Evolutionary conservation across 345 rosid species (phyloP), one percentile per base, ranked within the genome.

Genomic region (Dipteronia sinensis): DNA sequence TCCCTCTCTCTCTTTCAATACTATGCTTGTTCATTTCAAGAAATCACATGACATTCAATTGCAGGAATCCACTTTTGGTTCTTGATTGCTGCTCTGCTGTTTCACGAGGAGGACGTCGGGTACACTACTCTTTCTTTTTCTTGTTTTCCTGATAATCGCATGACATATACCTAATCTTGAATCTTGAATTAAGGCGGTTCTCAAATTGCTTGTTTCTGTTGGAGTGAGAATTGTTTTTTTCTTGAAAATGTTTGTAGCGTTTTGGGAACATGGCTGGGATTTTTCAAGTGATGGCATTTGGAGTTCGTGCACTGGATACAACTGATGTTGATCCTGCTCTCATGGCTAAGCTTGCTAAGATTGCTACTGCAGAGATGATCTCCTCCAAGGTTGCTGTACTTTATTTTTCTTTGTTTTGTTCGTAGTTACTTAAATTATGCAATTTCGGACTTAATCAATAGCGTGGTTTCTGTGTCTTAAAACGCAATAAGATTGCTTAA

Each of bases 221-320:
- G 49, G 10, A 46, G 10, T 46, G 12, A 9, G 49, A 46, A 42
- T 44, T 44, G 71, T 23, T 1, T 7, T 69, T 23, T 78, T 78
- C 40, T 27, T 76, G 29, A 12, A 40, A 34, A 53, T 62, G 44
- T 59, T 81, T 80, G 68, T 83, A 95, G 99, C 85, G 98, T 61
- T 93, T 91, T 81, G 87, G 96, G 69, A 95, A 95, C 83, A 87
- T 95, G 92, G 99, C 98, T 55, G 99, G 97, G 76, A 87, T 92
- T 42, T 95, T 95, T 84, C 94, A 95, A 87, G 97, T 95, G 7
- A 92, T 93, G 99, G 91, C 99, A 7, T 81, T 90, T 56, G 90
- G 91, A 68, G 93, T 95, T 77, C 83, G 86, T 22, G 92, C 92
- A 62, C 80, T 95, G 69, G 87, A 89, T 78, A 73, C 67, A 73